Percentiles rank a stretch among this genome's conserved stretches.
phyloP scores from a whole-genome alignment of 2,329 filamentous ascomycete genomes.

The Aureobasidium leucospermi region DNA sequence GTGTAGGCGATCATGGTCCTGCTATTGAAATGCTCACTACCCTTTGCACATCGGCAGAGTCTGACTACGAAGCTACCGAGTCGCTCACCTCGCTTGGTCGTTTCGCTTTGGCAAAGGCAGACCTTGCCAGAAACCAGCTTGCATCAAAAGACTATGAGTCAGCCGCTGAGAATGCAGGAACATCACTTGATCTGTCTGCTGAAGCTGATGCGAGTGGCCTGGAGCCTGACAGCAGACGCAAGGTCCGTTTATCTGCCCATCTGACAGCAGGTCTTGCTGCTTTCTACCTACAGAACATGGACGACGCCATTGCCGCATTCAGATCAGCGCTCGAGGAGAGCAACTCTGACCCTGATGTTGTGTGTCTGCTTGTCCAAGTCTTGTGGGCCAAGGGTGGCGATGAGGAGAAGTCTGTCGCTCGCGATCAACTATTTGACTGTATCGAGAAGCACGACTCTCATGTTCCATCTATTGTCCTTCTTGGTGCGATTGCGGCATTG shows the following conservation, averaged over 20 bases:
- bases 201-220: constrained; percentile 61
- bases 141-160: constrained; percentile 57
- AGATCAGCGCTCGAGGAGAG: constrained; percentile 72
- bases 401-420: constrained; percentile 65
- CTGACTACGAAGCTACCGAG: constrained; percentile 77
- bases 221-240: constrained; percentile 56
- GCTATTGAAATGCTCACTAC: constrained; percentile 58
- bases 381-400: constrained; percentile 83
- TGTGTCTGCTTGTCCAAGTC: constrained; percentile 82
- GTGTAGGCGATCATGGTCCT: constrained; percentile 59
- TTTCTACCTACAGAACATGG: constrained; percentile 61
- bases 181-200: constrained; percentile 68
- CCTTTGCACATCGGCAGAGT: constrained; percentile 65
- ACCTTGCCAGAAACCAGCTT: constrained; percentile 77
- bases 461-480: constrained; percentile 68
- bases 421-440: constrained; percentile 71
- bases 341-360: constrained; percentile 67
- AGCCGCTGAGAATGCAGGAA: constrained; percentile 73
- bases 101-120: constrained; percentile 77
- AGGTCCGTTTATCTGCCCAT: constrained; percentile 73
- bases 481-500: constrained; percentile 76
- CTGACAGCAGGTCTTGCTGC: constrained; percentile 77
- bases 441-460: constrained; percentile 69
- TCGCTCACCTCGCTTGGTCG: constrained; percentile 63
- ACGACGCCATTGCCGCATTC: constrained; percentile 70